Conservation (phyloP, 768 basidiomycete genomes). For the Termitomyces sp. region DNA sequence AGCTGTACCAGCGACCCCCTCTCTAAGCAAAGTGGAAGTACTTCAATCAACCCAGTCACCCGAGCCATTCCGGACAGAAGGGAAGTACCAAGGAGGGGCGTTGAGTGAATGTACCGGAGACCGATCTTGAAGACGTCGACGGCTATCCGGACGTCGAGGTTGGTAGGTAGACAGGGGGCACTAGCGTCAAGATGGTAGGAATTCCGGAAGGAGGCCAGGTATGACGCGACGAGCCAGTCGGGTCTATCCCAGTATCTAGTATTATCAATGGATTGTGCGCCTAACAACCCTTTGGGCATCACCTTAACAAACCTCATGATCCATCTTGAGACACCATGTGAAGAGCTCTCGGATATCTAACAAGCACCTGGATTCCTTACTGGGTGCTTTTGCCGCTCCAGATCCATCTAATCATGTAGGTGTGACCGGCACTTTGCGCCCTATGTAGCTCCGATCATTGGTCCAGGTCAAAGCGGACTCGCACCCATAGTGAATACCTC, state of each 20-base stretch:
- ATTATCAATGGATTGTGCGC: background rate
- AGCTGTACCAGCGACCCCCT: slow-evolving; percentile 58
- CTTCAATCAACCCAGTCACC: background rate
- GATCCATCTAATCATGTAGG: background rate
- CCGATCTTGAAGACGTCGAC: slow-evolving; percentile 6
- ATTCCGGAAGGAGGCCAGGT: slow-evolving; percentile 40
- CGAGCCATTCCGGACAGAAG: background rate
- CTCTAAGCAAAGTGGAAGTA: slow-evolving; percentile 40
- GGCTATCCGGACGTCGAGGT: slow-evolving; percentile 9
- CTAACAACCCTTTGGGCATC: background rate
- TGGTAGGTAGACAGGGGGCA: no score
- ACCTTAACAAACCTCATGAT: slow-evolving; percentile 1
- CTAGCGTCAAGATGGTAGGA: no score
- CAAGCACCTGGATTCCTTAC: background rate
- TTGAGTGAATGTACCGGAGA: slow-evolving; percentile 8
- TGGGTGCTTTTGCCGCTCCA: background rate
- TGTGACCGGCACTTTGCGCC: background rate
- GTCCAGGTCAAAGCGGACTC: background rate
- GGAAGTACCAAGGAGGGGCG: slow-evolving; percentile 1
- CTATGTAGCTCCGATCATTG: background rate
- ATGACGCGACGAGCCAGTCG: slow-evolving; percentile 20
- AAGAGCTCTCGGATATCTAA: background rate
- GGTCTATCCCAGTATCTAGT: background rate
- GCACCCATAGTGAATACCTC: background rate
- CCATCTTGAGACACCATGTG: no score